These are phyloP conservation scores for Ustilago crameri DNA, from an alignment of 1,284 basidiomycete genomes.

Conservation along the genomic window DNA sequence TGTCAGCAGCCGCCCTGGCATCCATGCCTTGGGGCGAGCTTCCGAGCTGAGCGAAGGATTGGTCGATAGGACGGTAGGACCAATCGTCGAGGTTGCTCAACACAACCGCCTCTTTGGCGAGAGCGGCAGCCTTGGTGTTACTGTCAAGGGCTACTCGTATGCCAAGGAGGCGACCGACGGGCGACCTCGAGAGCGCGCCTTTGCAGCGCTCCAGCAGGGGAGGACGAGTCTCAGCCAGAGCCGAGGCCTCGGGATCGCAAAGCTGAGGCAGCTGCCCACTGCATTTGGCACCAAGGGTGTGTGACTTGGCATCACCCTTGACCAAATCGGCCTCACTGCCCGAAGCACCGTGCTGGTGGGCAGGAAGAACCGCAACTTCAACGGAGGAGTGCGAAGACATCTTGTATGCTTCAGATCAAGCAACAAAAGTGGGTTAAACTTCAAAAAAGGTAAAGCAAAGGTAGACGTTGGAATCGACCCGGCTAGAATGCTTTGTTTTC, in stretches of 20 bases:
- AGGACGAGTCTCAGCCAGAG: neutral
- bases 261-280: neutral
- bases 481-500: conserved; percentile 5
- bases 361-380: conserved; percentile 6
- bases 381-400: neutral
- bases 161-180: conserved; percentile 3
- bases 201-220: neutral
- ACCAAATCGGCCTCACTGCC: neutral
- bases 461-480: conserved; percentile 11
- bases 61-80: conserved; percentile 1
- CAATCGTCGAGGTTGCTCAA: conserved; percentile 2
- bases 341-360: neutral
- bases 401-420: neutral
- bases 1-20: conserved; percentile 4
- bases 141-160: conserved; percentile 3
- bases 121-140: conserved; percentile 7
- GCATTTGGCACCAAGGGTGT: neutral
- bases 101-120: conserved; percentile 8
- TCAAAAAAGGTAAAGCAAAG: conserved; percentile 6
- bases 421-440: neutral
- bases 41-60: conserved; percentile 3
- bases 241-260: conserved; percentile 3
- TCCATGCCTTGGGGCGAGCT: conserved; percentile 4
- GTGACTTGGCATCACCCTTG: neutral
- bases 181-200: conserved; percentile 5